Base-by-base conservation (phyloP, 1,139 yeast species). In the Lodderomyces jiufengensis region DNA sequence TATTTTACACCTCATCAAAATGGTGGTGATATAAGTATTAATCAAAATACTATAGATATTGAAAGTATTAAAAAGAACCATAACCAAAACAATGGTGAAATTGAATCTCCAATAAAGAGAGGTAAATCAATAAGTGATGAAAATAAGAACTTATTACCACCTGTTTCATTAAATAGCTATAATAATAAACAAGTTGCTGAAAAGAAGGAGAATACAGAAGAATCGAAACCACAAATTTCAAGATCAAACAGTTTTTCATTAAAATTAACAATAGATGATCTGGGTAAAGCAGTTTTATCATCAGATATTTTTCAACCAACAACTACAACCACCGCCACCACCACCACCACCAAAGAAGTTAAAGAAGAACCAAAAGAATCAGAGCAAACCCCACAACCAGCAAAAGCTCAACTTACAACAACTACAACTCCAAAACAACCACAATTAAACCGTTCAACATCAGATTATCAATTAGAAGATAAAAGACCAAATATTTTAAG, bases 221-320 rank as follows among this genome's bases (percentile, higher is more conserved):
- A 27, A 11, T 25, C 27, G 9, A 21, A 18, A 18, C 20, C 27
- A n/a, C 14, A 24, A 3, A 27, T 14, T 21, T 9, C 37, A 7
- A 29, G 29, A 28, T 34, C 46, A 6, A 43, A 46, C 24, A 66
- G 62, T 41, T 64, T 62, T 46, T 57, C 52, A 50, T 51, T 69
- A 44, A 57, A 57, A 37, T 52, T 69, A 37, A 65, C 61, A 45
- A 58, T 70, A 32, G 73, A 69, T 44, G 72, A 63, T 40, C 62
- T 58, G 58, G 76, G 75, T n/a, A 66, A 65, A 39, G 75, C 76
- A 1, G 61, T 64, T n/a, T 58, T 65, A 42, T 56, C 61, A 18
- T 53, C 51, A 28, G 61, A 59, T 23, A 37, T 40, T 22, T 39
- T 44, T 22, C 30, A 31, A 8, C 16, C 33, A 14, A 29, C 29